phyloP scores from a whole-genome alignment of 345 rosid genomes.

The Cardamine chenopodiifolia region DNA sequence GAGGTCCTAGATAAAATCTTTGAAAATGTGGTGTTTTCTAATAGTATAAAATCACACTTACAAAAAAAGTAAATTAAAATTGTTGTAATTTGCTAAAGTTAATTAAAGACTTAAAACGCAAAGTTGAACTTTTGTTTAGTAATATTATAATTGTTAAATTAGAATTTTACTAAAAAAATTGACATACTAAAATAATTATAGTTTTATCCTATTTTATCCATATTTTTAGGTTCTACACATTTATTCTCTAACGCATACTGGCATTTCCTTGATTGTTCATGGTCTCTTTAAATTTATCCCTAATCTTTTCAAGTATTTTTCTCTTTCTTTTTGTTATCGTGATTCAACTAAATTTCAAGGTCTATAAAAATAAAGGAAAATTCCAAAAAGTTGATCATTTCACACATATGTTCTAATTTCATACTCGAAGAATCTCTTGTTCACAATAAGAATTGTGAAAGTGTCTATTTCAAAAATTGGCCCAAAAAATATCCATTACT shows the following conservation, averaged over 20 bases:
- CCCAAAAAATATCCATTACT: no score
- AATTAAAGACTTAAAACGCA: background rate
- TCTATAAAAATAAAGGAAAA: no score
- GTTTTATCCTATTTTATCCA: background rate
- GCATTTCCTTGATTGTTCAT: background rate
- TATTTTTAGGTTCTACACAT: background rate
- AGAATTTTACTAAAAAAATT: background rate
- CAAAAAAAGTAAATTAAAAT: background rate
- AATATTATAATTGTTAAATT: background rate
- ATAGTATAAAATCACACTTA: background rate
- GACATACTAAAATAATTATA: background rate
- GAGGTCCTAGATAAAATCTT: constrained; percentile 1
- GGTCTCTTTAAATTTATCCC: background rate
- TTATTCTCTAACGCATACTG: background rate
- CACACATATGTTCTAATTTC: no score
- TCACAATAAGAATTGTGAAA: no score
- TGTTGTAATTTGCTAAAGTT: background rate
- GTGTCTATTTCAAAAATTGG: no score
- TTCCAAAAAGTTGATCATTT: no score
- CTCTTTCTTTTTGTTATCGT: background rate
- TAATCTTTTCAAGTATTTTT: background rate
- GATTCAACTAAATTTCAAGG: background rate
- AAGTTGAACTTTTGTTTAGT: background rate
- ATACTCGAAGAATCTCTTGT: no score
- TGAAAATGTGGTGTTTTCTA: background rate